phyloP scores from a whole-genome alignment of 2,329 filamentous ascomycete species.

The Cercospora zeina region DNA sequence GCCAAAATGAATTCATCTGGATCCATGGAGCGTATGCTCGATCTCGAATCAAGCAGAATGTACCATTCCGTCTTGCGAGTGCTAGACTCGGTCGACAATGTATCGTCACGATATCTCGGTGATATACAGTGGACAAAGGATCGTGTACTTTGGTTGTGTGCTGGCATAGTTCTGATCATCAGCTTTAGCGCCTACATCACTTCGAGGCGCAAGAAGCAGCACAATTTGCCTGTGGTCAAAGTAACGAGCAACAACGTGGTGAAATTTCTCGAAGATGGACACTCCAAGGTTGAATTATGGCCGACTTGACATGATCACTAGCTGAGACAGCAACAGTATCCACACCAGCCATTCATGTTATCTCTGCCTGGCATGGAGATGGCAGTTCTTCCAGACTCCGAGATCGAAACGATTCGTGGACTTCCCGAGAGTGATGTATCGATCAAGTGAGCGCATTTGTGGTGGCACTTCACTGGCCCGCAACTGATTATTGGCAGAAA shows the following conservation, averaged over 20 bases:
- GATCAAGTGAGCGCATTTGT: not conserved
- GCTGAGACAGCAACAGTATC: not conserved
- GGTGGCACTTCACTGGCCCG: not conserved
- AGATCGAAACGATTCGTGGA: not conserved
- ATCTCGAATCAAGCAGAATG: not conserved
- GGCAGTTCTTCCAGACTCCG: not conserved
- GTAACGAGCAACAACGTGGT: not conserved
- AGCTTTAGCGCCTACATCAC: not conserved
- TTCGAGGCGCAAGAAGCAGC: not conserved
- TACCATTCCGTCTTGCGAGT: not conserved
- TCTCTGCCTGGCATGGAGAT: not conserved
- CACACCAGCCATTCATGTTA: not conserved
- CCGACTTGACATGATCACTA: not conserved
- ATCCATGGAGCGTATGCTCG: not conserved
- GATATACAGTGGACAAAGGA: not conserved
- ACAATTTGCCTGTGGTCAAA: not conserved
- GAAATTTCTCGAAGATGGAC: not conserved
- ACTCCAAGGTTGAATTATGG: not conserved
- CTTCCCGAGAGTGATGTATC: not conserved
- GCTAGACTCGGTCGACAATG: not conserved
- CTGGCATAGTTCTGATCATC: not conserved
- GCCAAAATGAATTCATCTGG: not conserved
- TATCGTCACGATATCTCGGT: not conserved
- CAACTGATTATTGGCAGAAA: not conserved
- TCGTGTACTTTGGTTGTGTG: not conserved